Percentiles rank a stretch among this genome's conserved stretches.
These are phyloP conservation scores for Macrocybe gigantea DNA, from an alignment of 768 basidiomycete genomes.

Conservation along the genomic window DNA sequence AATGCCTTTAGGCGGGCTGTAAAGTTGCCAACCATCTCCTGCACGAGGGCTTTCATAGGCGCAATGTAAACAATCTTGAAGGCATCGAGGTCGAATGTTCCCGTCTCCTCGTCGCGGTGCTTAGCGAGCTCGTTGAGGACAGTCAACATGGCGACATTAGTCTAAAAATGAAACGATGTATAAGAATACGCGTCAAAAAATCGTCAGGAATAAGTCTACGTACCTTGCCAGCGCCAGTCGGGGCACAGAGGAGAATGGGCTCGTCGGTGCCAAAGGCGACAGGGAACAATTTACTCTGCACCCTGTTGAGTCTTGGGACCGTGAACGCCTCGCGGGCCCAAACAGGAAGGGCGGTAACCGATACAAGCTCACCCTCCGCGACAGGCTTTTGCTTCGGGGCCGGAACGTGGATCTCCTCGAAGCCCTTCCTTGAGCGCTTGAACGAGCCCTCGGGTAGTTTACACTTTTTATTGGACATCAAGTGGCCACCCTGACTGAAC, in stretches of 20 bases:
- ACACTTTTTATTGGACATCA: slow-evolving; percentile 99
- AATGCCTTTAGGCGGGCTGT: slow-evolving; percentile 59
- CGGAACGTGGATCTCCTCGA: slow-evolving; percentile 96
- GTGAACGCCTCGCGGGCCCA: slow-evolving; percentile 91
- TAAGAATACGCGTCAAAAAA: slow-evolving; percentile 8
- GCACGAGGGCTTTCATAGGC: slow-evolving; percentile 98
- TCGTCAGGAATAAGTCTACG: slow-evolving; percentile 14
- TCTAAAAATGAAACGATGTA: slow-evolving; percentile 40
- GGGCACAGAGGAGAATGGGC: slow-evolving; percentile 92
- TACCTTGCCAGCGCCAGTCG: slow-evolving; percentile 98
- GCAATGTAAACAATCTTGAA: slow-evolving; percentile 99
- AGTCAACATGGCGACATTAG: slow-evolving; percentile 95
- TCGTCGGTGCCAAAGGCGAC: slow-evolving; percentile 94
- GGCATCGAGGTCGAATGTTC: slow-evolving; percentile 74
- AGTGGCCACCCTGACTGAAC: slow-evolving; percentile 93
- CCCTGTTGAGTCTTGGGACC: slow-evolving; percentile 75
- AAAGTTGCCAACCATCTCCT: slow-evolving; percentile 98
- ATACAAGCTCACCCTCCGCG: slow-evolving; percentile 62
- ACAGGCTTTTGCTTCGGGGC: slow-evolving; percentile 76
- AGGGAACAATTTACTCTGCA: slow-evolving; percentile 92
- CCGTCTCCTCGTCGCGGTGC: slow-evolving; percentile 77
- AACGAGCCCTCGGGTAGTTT: slow-evolving; percentile 97
- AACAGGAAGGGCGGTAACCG: slow-evolving; percentile 64
- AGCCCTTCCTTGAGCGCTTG: slow-evolving; percentile 94
- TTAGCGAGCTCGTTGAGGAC: slow-evolving; percentile 89